Evolutionary conservation across 345 rosid species (phyloP).

Genomic region (Reutealis trisperma): DNA sequence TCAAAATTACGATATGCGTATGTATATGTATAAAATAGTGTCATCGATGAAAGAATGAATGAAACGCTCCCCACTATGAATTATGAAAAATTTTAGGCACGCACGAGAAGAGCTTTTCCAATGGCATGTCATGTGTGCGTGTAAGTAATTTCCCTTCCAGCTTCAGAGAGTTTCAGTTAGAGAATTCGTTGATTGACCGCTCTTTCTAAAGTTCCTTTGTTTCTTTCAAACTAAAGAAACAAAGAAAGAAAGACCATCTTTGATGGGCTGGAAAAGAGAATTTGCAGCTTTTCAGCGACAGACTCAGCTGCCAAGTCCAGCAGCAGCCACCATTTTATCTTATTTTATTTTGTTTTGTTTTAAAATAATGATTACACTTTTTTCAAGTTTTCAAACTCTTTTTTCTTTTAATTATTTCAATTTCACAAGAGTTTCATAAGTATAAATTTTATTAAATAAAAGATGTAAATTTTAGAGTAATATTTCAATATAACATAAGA

Average conservation of each 20-base stretch:
- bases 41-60: constrained; percentile 1
- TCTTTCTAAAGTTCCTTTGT: constrained; percentile 25
- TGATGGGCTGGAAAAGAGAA: constrained; percentile 55
- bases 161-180: constrained; percentile 1
- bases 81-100: not conserved
- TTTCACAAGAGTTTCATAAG: too few relatives aligned
- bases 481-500: too few relatives aligned
- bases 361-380: too few relatives aligned
- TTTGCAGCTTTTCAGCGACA: constrained; percentile 52
- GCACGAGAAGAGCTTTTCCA: not conserved
- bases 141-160: not conserved
- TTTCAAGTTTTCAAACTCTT: too few relatives aligned
- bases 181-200: constrained; percentile 33
- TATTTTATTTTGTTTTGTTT: too few relatives aligned
- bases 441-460: too few relatives aligned
- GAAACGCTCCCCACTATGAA: not conserved
- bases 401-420: too few relatives aligned
- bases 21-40: not conserved
- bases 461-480: too few relatives aligned
- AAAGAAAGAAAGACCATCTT: constrained; percentile 32
- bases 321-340: constrained; percentile 31
- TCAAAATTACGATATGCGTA: not conserved
- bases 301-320: constrained; percentile 7
- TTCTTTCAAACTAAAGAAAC: constrained; percentile 5
- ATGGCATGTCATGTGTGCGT: constrained; percentile 9